Evolutionary conservation across 768 basidiomycete genomes (phyloP).

Genomic region (Nidula microcarpa): DNA sequence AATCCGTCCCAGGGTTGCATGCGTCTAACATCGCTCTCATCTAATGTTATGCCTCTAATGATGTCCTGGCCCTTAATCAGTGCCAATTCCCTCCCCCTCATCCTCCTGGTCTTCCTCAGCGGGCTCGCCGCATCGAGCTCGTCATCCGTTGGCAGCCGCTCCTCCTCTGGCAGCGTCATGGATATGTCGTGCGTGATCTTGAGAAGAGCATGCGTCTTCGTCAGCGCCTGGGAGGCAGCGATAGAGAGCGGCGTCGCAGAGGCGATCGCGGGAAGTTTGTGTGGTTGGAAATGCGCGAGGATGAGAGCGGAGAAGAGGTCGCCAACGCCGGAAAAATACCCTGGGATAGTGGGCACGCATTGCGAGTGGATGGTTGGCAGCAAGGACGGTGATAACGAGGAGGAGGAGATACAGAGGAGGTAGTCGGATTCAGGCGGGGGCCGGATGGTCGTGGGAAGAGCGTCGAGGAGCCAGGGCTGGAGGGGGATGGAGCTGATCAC

Average conservation of each 20-base stretch:
- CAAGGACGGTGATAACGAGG: slow-evolving; percentile 22
- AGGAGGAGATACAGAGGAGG: slow-evolving; percentile 82
- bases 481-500: slow-evolving; percentile 90
- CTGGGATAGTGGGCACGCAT: slow-evolving; percentile 74
- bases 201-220: slow-evolving; percentile 74
- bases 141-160: slow-evolving; percentile 66
- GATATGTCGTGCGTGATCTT: slow-evolving; percentile 57
- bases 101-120: slow-evolving; percentile 62
- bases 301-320: slow-evolving; percentile 95
- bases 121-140: slow-evolving; percentile 69
- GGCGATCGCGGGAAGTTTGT: neutral
- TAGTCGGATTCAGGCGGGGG: slow-evolving; percentile 37
- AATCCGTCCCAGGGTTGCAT: slow-evolving; percentile 45
- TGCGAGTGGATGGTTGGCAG: slow-evolving; percentile 59
- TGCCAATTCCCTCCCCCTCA: slow-evolving; percentile 83
- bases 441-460: slow-evolving; percentile 45
- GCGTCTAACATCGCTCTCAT: slow-evolving; percentile 19
- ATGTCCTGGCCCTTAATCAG: slow-evolving; percentile 77
- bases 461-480: slow-evolving; percentile 51
- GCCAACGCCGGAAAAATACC: slow-evolving; percentile 96
- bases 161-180: slow-evolving; percentile 52
- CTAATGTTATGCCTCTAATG: slow-evolving; percentile 43
- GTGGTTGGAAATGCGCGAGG: slow-evolving; percentile 67
- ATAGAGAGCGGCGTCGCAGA: slow-evolving; percentile 39
- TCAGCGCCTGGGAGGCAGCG: slow-evolving; percentile 67